Conservation (phyloP, 768 basidiomycete species). For the Tubosaeta brunneosetosa region DNA sequence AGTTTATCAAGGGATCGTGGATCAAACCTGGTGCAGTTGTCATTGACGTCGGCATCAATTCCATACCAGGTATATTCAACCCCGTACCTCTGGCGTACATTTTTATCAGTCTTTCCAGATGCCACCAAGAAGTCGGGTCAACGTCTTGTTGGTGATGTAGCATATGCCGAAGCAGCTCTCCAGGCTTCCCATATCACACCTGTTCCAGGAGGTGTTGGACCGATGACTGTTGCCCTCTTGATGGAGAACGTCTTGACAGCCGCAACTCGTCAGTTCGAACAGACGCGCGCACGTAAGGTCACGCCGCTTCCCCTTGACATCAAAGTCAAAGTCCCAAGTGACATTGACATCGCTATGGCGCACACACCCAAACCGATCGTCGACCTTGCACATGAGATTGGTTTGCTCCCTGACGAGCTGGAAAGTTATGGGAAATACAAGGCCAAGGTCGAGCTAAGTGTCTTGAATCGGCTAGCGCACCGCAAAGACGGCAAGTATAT, state of each 20-base stretch:
- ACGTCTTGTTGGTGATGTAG: slow-evolving; percentile 93
- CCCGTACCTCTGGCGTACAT: neutral
- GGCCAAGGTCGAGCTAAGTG: slow-evolving; percentile 90
- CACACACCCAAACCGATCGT: slow-evolving; percentile 89
- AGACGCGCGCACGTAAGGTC: slow-evolving; percentile 59
- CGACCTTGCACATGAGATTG: slow-evolving; percentile 83
- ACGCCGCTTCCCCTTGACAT: slow-evolving; percentile 77
- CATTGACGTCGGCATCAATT: slow-evolving; percentile 98
- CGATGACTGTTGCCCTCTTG: slow-evolving; percentile 99
- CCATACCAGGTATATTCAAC: slow-evolving; percentile 64
- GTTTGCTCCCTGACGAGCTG: slow-evolving; percentile 78
- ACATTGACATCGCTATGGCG: slow-evolving; percentile 94
- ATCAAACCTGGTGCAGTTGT: slow-evolving; percentile 92
- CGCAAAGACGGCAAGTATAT: slow-evolving; percentile 95
- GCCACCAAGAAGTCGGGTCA: slow-evolving; percentile 90
- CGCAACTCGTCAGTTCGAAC: slow-evolving; percentile 77
- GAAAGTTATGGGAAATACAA: slow-evolving; percentile 96
- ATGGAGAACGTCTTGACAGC: slow-evolving; percentile 92
- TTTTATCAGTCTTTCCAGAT: slow-evolving; percentile 42
- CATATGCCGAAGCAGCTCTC: slow-evolving; percentile 68
- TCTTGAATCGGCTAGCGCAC: slow-evolving; percentile 79
- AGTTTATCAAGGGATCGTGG: slow-evolving; percentile 91
- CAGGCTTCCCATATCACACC: slow-evolving; percentile 93
- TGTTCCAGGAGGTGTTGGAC: slow-evolving; percentile 97
- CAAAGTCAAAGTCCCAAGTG: slow-evolving; percentile 84